These are phyloP conservation scores for Coix lacrymajobi DNA, from an alignment of 176 grass and related monocot species.

Conservation along the genomic window DNA sequence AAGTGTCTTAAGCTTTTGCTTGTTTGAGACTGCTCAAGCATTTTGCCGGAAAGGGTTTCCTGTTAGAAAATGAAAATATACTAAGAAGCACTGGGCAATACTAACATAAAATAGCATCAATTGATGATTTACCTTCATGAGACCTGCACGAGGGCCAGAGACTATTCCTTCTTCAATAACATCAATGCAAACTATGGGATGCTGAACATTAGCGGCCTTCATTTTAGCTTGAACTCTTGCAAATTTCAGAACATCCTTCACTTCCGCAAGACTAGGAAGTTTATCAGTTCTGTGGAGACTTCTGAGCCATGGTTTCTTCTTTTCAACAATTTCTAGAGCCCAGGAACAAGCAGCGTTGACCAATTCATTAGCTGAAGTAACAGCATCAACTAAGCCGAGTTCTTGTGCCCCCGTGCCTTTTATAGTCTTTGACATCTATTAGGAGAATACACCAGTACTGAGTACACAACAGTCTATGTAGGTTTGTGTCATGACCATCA, in stretches of 20 bases:
- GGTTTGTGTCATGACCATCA: slow-evolving; percentile 16
- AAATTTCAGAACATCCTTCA: slow-evolving; percentile 50
- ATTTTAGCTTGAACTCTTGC: slow-evolving; percentile 63
- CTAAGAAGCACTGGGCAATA: slow-evolving; percentile 10
- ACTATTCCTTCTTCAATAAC: slow-evolving; percentile 85
- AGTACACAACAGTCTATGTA: neutral
- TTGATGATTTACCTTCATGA: slow-evolving; percentile 61
- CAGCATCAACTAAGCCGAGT: slow-evolving; percentile 63
- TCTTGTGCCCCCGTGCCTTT: slow-evolving; percentile 64
- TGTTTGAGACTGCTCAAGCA: slow-evolving; percentile 59
- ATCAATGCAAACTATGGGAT: slow-evolving; percentile 72
- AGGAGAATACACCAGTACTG: slow-evolving; percentile 5
- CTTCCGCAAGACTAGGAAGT: slow-evolving; percentile 47
- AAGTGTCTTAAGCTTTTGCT: slow-evolving; percentile 82
- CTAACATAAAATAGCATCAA: neutral
- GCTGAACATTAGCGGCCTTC: slow-evolving; percentile 45
- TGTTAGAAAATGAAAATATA: slow-evolving; percentile 28
- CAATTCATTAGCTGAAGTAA: slow-evolving; percentile 57
- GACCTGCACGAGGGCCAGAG: slow-evolving; percentile 56
- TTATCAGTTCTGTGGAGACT: slow-evolving; percentile 72
- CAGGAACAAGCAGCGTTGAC: slow-evolving; percentile 50
- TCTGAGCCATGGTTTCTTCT: slow-evolving; percentile 69
- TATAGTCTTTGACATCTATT: slow-evolving; percentile 74
- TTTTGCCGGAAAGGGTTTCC: slow-evolving; percentile 48
- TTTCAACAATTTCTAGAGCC: slow-evolving; percentile 66